phyloP scores from a whole-genome alignment of 257 asterid genomes.

The Osmanthus fragrans region DNA sequence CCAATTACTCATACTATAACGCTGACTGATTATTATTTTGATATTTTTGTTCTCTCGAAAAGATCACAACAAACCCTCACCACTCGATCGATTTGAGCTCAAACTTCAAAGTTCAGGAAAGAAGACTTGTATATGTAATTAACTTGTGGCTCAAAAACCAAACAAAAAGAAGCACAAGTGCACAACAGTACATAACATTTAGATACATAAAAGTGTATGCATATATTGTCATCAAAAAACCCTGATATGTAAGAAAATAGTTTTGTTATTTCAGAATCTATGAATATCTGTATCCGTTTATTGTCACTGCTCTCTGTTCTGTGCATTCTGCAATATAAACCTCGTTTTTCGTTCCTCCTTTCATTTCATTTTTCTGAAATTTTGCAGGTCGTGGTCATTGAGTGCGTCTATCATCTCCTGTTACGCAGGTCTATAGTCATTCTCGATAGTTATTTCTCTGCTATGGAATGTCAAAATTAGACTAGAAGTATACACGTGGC shows the following conservation, averaged over 20 bases:
- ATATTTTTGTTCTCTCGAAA: slow-evolving; percentile 15
- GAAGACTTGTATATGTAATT: slow-evolving; percentile 13
- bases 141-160: not conserved
- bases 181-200: slow-evolving; percentile 12
- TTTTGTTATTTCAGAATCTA: slow-evolving; percentile 32
- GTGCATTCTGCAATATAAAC: slow-evolving; percentile 46
- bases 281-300: slow-evolving; percentile 27
- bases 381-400: slow-evolving; percentile 36
- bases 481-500: no score
- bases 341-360: slow-evolving; percentile 71
- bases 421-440: slow-evolving; percentile 22
- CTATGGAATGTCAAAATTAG: not conserved
- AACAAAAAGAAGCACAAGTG: not conserved
- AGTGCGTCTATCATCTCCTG: slow-evolving; percentile 27
- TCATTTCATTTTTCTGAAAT: slow-evolving; percentile 29
- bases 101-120: slow-evolving; percentile 40
- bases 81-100: slow-evolving; percentile 41
- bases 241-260: slow-evolving; percentile 24
- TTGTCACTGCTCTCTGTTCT: slow-evolving; percentile 30
- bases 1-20: slow-evolving; percentile 57
- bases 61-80: slow-evolving; percentile 13
- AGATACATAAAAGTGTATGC: slow-evolving; percentile 7
- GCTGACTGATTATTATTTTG: not conserved
- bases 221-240: slow-evolving; percentile 15
- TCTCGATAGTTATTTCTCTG: not conserved